Evolutionary conservation across 2,329 filamentous ascomycete genomes (phyloP), one percentile per base, ranked within the genome.

Genomic region (Colletotrichum siamense): DNA sequence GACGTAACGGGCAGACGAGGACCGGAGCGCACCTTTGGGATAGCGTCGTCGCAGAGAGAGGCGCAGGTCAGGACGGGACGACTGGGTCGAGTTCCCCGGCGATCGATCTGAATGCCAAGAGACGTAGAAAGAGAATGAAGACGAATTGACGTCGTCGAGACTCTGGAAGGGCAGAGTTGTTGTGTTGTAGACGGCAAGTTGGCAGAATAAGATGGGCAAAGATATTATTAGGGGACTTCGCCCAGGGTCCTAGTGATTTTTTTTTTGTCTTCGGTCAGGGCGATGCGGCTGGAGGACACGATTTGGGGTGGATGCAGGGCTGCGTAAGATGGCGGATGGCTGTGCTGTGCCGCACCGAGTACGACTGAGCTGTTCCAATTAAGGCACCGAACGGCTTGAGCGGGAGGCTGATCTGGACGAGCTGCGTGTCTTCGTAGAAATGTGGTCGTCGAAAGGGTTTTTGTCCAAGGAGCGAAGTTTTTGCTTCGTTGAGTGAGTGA

Each of bases 1-100:
- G 57, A 69, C 70, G 73, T 73, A 73, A 73, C 72, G 70, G 49
- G 36, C 55, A 55, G 70, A 73, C 64, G 69, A 68, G n/a, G 64
- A 26, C 22, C 22, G 24, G 34, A 24, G 44, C 65, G 49, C 44
- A 68, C 65, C 65, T 68, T 68, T 24, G 49, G 30, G 24, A 66
- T 49, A 22, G 44, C 18, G 44, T 49, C 44, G 44, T 22, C 10
- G 44, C 44, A 49, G 44, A 49, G 44, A 22, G 44, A 49, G 44
- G 44, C 44, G 44, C 44, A 49, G 63, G 34, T 22, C 15, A 32
- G 26, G 44, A 52, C 44, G 49, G 65, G 65, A 68, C 34, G 65
- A 26, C 28, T 57, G 44, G 15, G 39, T 68, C 22, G 32, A 36
- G 22, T 66, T 49, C 28, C 44, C 49, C 52, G 28, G 36, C 52